Evolutionary conservation across 306 rosid genomes (phyloP).

Genomic region (Inga laurina): DNA sequence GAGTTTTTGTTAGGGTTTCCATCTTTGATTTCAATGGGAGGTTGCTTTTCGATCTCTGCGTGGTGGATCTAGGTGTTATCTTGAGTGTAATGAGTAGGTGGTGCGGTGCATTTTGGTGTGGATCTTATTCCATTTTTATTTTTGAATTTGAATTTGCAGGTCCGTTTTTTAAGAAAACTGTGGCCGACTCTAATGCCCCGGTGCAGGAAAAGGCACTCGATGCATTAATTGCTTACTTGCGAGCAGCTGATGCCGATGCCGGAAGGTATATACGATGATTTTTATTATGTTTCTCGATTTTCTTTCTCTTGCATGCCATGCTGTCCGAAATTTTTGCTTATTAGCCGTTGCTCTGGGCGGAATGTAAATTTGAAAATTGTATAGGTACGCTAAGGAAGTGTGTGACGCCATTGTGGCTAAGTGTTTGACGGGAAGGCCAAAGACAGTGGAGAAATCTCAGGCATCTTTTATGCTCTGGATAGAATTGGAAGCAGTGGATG

Average conservation of each 20-base stretch:
- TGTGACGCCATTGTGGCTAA: conserved; percentile 92
- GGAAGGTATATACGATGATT: conserved; percentile 58
- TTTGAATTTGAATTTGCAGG: conserved; percentile 54
- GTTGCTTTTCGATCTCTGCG: conserved; percentile 22
- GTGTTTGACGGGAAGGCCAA: conserved; percentile 96
- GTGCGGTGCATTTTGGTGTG: conserved; percentile 35
- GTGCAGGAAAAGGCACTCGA: conserved; percentile 99
- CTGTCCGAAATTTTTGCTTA: conserved; percentile 5
- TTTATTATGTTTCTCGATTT: neutral
- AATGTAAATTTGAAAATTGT: conserved; percentile 27
- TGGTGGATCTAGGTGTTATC: conserved; percentile 40
- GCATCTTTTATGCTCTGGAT: conserved; percentile 93
- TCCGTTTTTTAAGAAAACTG: conserved; percentile 75
- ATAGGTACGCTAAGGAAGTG: conserved; percentile 82
- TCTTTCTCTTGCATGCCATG: conserved; percentile 11
- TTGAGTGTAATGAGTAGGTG: conserved; percentile 10
- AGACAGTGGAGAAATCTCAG: conserved; percentile 99
- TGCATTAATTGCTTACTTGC: conserved; percentile 84
- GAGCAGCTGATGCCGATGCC: conserved; percentile 96
- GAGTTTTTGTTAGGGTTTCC: conserved; percentile 48
- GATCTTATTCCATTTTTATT: conserved; percentile 27
- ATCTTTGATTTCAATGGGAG: conserved; percentile 26
- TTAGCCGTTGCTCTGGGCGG: conserved; percentile 7
- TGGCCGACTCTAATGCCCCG: conserved; percentile 94
- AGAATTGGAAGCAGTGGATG: conserved; percentile 95